Percentiles rank a stretch among this genome's conserved stretches.
Conservation (phyloP, 306 rosid genomes). For the Pyrus pyrifolia region DNA sequence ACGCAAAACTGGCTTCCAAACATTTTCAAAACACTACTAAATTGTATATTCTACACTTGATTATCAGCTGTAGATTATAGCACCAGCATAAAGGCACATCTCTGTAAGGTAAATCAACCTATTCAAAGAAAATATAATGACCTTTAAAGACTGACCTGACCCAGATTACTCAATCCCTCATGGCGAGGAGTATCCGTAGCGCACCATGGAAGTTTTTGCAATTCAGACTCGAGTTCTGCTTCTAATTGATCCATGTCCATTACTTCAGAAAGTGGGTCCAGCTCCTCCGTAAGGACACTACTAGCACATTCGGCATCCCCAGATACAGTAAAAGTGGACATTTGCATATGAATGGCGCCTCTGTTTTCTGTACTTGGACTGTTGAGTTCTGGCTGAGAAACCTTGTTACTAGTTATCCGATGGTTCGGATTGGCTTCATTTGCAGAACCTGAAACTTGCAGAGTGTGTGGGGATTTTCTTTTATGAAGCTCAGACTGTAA, state of each 20-base stretch:
- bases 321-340: conserved; percentile 16
- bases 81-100: not conserved
- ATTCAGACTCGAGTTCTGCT: conserved; percentile 71
- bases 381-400: conserved; percentile 16
- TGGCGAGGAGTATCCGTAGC: conserved; percentile 27
- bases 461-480: conserved; percentile 33
- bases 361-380: conserved; percentile 9
- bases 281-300: conserved; percentile 70
- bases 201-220: conserved; percentile 64
- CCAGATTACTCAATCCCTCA: conserved; percentile 21
- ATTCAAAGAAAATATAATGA: not conserved
- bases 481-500: conserved; percentile 45
- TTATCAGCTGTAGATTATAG: not conserved
- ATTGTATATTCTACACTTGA: not conserved
- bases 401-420: conserved; percentile 15
- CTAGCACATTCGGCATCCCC: conserved; percentile 51
- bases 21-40: not conserved
- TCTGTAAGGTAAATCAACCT: not conserved
- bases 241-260: conserved; percentile 58
- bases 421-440: conserved; percentile 13
- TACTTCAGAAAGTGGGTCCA: conserved; percentile 38
- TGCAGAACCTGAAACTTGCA: conserved; percentile 18
- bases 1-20: not conserved
- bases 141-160: conserved; percentile 33
- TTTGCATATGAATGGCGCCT: conserved; percentile 10